A percentile compares a stretch with the other conserved stretches of the same genome.
phyloP scores from a whole-genome alignment of 2,329 filamentous ascomycete species.

The Plenodomus lindquistii region DNA sequence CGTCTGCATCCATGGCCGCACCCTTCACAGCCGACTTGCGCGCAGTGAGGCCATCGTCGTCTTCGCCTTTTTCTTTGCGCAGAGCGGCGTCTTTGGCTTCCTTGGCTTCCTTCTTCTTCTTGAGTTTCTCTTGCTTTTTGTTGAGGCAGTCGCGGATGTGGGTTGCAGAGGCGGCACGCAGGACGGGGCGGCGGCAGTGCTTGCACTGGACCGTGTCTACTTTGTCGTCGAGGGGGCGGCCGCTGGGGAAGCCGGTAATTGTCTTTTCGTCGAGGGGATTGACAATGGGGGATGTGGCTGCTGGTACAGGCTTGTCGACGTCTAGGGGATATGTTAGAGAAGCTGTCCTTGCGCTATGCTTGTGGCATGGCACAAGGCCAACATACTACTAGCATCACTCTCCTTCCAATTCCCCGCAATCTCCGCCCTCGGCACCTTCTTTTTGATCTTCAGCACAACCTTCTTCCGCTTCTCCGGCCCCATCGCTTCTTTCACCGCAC shows the following conservation, averaged over 20 bases:
- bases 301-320: slow-evolving; percentile 23
- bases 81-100: slow-evolving; percentile 56
- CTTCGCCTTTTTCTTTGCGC: slow-evolving; percentile 52
- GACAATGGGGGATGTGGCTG: slow-evolving; percentile 44
- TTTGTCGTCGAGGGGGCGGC: slow-evolving; percentile 77
- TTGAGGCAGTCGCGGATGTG: slow-evolving; percentile 85
- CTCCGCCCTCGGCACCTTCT: slow-evolving; percentile 62
- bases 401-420: slow-evolving; percentile 75
- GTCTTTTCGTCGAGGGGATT: slow-evolving; percentile 74
- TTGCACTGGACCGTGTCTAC: slow-evolving; percentile 83
- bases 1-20: slow-evolving; percentile 41
- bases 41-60: slow-evolving; percentile 48
- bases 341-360: not conserved
- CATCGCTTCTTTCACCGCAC: slow-evolving; percentile 38
- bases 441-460: slow-evolving; percentile 58
- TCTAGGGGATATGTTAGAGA: slow-evolving; percentile 19
- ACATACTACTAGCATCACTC: slow-evolving; percentile 64
- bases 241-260: slow-evolving; percentile 78
- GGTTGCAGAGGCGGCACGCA: slow-evolving; percentile 72
- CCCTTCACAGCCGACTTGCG: slow-evolving; percentile 48
- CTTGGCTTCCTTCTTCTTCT: slow-evolving; percentile 67
- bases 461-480: slow-evolving; percentile 48
- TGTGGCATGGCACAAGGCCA: not conserved
- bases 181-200: slow-evolving; percentile 87
- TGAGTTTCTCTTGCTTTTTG: slow-evolving; percentile 71